These are phyloP conservation scores for Dianthus caryophyllus DNA, from an alignment of 148 eudicot genomes.

Conservation along the genomic window DNA sequence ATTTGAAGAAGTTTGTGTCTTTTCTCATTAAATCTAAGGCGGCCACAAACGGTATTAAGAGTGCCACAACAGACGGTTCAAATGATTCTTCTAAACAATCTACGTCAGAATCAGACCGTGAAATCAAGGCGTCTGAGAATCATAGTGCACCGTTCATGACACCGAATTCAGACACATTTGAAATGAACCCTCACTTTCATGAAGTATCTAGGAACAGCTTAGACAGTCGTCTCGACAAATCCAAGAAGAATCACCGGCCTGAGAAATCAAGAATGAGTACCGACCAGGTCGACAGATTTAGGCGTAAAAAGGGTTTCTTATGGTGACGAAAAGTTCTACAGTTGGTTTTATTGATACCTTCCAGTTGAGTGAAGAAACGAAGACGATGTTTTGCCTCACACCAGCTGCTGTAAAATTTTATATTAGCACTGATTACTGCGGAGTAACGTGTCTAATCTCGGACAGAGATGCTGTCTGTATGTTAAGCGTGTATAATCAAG, in stretches of 20 bases:
- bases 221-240: slow-evolving; percentile 84
- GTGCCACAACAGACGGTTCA: slow-evolving; percentile 14
- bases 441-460: slow-evolving; percentile 18
- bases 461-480: slow-evolving; percentile 3
- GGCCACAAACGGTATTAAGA: slow-evolving; percentile 22
- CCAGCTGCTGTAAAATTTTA: slow-evolving; percentile 24
- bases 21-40: slow-evolving; percentile 54
- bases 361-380: slow-evolving; percentile 16
- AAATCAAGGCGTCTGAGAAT: slow-evolving; percentile 26
- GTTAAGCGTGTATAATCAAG: slow-evolving; percentile 18
- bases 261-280: slow-evolving; percentile 87
- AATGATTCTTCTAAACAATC: slow-evolving; percentile 36
- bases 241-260: slow-evolving; percentile 62
- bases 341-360: too few species aligned
- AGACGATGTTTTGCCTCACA: slow-evolving; percentile 20
- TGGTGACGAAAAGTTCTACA: slow-evolving; percentile 47
- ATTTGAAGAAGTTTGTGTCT: slow-evolving; percentile 73
- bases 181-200: slow-evolving; percentile 41
- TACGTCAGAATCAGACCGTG: slow-evolving; percentile 38
- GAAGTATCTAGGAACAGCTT: slow-evolving; percentile 82
- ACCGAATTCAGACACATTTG: slow-evolving; percentile 36
- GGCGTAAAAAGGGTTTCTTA: slow-evolving; percentile 59
- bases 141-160: slow-evolving; percentile 23
- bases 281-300: slow-evolving; percentile 65
- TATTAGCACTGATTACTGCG: slow-evolving; percentile 9